These are phyloP conservation scores for Talaromyces atroroseus DNA, from an alignment of 2,329 filamentous ascomycete genomes.

Conservation along the genomic window DNA sequence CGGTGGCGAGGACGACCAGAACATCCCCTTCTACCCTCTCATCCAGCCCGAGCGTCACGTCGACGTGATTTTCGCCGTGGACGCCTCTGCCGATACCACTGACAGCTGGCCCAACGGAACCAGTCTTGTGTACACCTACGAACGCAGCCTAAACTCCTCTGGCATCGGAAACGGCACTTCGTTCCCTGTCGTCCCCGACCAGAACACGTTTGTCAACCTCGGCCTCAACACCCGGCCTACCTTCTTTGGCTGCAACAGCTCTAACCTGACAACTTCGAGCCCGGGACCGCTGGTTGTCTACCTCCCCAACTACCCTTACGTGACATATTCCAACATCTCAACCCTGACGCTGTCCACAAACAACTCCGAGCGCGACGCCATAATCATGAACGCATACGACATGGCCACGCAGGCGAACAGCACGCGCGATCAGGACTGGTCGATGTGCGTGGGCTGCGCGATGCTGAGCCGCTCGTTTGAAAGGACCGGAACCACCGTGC, in stretches of 20 bases:
- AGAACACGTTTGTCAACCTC: constrained; percentile 72
- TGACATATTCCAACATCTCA: constrained; percentile 68
- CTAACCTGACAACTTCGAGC: constrained; percentile 51
- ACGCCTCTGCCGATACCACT: constrained; percentile 67
- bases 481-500: constrained; percentile 63
- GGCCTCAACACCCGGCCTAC: constrained; percentile 68
- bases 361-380: constrained; percentile 62
- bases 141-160: constrained; percentile 54
- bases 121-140: constrained; percentile 66
- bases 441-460: constrained; percentile 80
- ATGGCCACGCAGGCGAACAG: constrained; percentile 77
- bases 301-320: constrained; percentile 78
- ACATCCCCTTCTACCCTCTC: constrained; percentile 71
- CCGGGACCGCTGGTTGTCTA: constrained; percentile 71
- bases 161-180: constrained; percentile 60
- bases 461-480: constrained; percentile 70
- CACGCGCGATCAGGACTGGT: constrained; percentile 69
- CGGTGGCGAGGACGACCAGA: constrained; percentile 71
- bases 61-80: constrained; percentile 76
- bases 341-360: constrained; percentile 68
- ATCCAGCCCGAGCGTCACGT: constrained; percentile 67
- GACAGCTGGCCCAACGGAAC: constrained; percentile 73
- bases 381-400: constrained; percentile 83
- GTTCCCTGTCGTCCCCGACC: constrained; percentile 67
- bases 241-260: constrained; percentile 72